Conservation (phyloP, 345 rosid species). For the Gossypium australe region DNA sequence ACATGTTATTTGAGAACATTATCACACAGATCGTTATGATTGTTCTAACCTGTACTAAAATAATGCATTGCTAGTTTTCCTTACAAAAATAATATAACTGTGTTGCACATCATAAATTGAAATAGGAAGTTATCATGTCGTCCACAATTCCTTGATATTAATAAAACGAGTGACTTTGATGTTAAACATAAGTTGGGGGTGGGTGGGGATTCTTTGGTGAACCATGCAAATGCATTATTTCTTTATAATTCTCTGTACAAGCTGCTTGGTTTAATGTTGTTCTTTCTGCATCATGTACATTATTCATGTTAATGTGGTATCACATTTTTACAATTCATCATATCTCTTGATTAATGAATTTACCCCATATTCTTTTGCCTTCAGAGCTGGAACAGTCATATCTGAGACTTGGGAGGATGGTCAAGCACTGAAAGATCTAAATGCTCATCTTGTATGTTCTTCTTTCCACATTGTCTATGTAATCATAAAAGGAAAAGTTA, state of each 20-base stretch:
- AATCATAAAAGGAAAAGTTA: background rate
- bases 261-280: background rate
- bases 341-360: slow-evolving; percentile 1
- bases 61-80: background rate
- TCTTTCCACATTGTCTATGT: background rate
- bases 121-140: background rate
- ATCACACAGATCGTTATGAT: background rate
- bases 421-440: slow-evolving; percentile 87
- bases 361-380: slow-evolving; percentile 16
- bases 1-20: background rate
- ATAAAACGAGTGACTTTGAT: background rate
- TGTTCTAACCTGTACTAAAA: background rate
- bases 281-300: background rate
- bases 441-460: slow-evolving; percentile 78
- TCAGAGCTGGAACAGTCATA: slow-evolving; percentile 95
- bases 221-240: background rate
- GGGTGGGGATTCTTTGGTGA: background rate
- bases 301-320: background rate
- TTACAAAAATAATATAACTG: background rate
- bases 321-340: background rate
- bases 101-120: background rate
- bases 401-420: slow-evolving; percentile 99
- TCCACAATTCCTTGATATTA: background rate
- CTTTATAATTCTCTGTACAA: background rate
- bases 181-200: background rate